Evolutionary conservation across 2,329 filamentous ascomycete species (phyloP), one percentile per base, ranked within the genome.

Genomic region (Aspergillus arachidicola): DNA sequence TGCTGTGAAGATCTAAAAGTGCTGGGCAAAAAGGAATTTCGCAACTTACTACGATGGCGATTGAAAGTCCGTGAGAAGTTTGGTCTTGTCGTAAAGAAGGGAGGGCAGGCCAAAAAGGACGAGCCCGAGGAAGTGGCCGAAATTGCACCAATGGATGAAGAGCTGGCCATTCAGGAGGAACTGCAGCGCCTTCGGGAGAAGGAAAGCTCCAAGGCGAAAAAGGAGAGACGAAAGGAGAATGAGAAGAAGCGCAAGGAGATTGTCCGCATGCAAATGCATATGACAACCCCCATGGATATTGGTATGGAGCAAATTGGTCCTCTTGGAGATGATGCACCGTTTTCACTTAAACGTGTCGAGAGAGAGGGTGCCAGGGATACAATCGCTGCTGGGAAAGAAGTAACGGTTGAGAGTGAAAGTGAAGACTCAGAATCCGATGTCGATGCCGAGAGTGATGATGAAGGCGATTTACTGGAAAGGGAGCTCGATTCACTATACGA

Each of bases 211-310:
- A 89, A 89, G 70, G 94, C 89, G 78, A 96, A 93, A 81, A 90
- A 93, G 71, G 91, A 96, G 72, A 88, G 90, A 69, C 86, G 94
- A 68, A 91, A 86, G 71, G 93, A 96, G 64, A 99, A 99, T 68
- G 95, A 99, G 78, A 89, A 89, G 77, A 98, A 96, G 79, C 92
- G 95, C 70, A 95, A 92, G 70, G 95, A 98, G 68, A 93, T 98
- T 64, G 85, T 96, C n/a, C 89, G 95, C 38, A 91, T 99, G 90
- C 95, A 99, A 78, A 88, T 99, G 82, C 90, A 97, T 80, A 99
- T 99, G 95, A 90, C 90, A 2, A 91, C 93, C 0, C 95, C 95
- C 9, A 95, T 93, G 84, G 95, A 99, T 68, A 97, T 99, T 66
- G 95, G 95, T 72, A 87, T 96, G 81, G 95, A 97, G 75, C 93